Percentiles rank a stretch among this genome's conserved stretches.
Evolutionary conservation across 179 eudicot genomes (phyloP).

Genomic region (Drosera spatulata): DNA sequence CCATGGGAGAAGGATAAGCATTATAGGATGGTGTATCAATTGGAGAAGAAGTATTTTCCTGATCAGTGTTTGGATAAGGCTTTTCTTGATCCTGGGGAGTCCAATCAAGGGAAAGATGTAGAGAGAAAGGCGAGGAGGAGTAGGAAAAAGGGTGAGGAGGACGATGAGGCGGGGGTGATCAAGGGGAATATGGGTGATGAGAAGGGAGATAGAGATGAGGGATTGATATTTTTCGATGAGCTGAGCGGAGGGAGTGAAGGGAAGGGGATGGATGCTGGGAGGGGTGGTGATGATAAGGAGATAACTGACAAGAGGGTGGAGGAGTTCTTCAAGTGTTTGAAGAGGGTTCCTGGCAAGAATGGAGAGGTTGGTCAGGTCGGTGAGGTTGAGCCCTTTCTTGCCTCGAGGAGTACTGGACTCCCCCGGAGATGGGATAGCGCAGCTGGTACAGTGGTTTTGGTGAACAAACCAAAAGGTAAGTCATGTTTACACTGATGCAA

Average conservation of each 20-base stretch:
- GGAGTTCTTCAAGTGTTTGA: slow-evolving; percentile 88
- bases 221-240: slow-evolving; percentile 77
- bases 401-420: slow-evolving; percentile 63
- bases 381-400: slow-evolving; percentile 55
- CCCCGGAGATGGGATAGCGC: slow-evolving; percentile 84
- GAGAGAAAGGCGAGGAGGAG: background rate
- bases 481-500: background rate
- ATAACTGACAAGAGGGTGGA: slow-evolving; percentile 76
- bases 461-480: slow-evolving; percentile 94
- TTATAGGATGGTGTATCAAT: slow-evolving; percentile 93
- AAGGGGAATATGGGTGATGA: slow-evolving; percentile 5
- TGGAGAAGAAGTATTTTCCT: slow-evolving; percentile 98
- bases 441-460: slow-evolving; percentile 68
- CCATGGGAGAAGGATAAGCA: slow-evolving; percentile 99
- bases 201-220: slow-evolving; percentile 19
- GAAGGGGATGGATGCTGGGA: slow-evolving; percentile 14
- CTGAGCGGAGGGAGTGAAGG: slow-evolving; percentile 16
- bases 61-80: slow-evolving; percentile 92
- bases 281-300: slow-evolving; percentile 22
- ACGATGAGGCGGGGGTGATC: slow-evolving; percentile 4
- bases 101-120: slow-evolving; percentile 5
- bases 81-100: slow-evolving; percentile 59
- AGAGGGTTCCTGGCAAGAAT: slow-evolving; percentile 63
- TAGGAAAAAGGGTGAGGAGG: background rate
- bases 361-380: slow-evolving; percentile 11